Evolutionary conservation across 2,329 filamentous ascomycete genomes (phyloP), one percentile per base, ranked within the genome.

Genomic region (Phialemoniopsis sp.): DNA sequence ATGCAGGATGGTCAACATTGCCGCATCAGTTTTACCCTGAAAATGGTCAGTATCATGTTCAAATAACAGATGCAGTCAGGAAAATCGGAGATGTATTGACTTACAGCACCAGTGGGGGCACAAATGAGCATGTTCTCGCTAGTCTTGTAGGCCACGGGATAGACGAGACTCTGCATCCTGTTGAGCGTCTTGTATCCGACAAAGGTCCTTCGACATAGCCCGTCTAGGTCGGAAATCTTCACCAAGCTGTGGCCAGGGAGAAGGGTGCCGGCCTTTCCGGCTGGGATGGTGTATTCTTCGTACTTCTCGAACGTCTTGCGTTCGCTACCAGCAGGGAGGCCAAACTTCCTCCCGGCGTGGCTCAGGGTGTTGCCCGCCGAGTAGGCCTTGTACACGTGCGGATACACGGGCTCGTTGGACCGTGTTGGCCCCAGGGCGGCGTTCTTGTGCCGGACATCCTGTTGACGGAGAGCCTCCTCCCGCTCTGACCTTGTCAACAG

Each of bases 61-160:
- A 33, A 32, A 32, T 32, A 15, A 32, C 8, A 32, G 13, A 32
- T n/a, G 30, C 7, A 6, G 6, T n/a, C 30, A n/a, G 6, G 13
- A n/a, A 15, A n/a, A n/a, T n/a, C n/a, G n/a, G n/a, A 29, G 10
- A 29, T 19, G 3, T 8, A 3, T 15, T 12, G 12, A 71, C 78
- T 66, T 60, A 78, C 75, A 45, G 90, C 90, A 79, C 93, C 93
- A 39, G 93, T 98, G 5, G 93, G 93, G 16, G 93, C 93, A 62
- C 93, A 98, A 43, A 98, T 94, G 37, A 98, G 78, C 91, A 98
- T 96, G 51, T 98, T 98, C 64, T 98, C 93, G 55, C 82, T 95
- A 3, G 89, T 96, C 59, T 85, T 88, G 66, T 98, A 97, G 0
- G 90, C 93, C 5, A 98, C 88, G 1, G 89, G 89, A 54, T 95